Percentiles rank a stretch among this genome's conserved stretches.
Evolutionary conservation across 140 eudicot genomes (phyloP).

Genomic region (Oenanthe javanica): DNA sequence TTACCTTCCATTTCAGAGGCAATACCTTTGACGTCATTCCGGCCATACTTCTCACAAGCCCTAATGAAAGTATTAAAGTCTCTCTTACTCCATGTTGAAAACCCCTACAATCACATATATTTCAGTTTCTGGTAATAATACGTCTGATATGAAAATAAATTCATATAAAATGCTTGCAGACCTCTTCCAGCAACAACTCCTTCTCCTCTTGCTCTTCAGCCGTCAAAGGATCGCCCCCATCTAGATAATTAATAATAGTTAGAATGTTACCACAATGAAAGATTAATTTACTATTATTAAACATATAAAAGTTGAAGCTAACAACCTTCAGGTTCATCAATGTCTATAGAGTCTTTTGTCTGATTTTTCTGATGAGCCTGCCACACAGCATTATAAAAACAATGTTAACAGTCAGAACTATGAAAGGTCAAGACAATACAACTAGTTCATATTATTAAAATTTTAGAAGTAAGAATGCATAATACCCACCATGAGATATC

Average conservation of each 20-base stretch:
- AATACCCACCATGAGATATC: slow-evolving; percentile 84
- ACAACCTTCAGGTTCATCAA: slow-evolving; percentile 94
- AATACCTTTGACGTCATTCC: slow-evolving; percentile 64
- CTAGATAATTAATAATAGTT: slow-evolving; percentile 28
- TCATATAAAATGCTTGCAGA: slow-evolving; percentile 14
- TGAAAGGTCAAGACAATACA: background rate
- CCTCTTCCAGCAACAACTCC: slow-evolving; percentile 80
- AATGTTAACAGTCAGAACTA: background rate
- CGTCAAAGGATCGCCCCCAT: slow-evolving; percentile 87
- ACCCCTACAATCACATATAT: slow-evolving; percentile 42
- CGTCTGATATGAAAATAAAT: background rate
- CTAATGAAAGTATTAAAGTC: slow-evolving; percentile 84
- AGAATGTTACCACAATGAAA: slow-evolving; percentile 4
- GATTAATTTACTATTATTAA: background rate
- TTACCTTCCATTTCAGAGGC: slow-evolving; percentile 95
- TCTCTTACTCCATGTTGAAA: slow-evolving; percentile 85
- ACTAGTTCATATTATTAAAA: background rate
- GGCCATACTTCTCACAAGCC: slow-evolving; percentile 96
- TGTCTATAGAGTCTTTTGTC: slow-evolving; percentile 78
- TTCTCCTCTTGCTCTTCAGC: slow-evolving; percentile 98
- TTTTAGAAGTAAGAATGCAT: background rate
- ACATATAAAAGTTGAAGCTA: background rate
- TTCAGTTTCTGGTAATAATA: background rate
- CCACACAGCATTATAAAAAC: slow-evolving; percentile 10
- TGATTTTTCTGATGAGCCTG: slow-evolving; percentile 83